A percentile compares a stretch with the other conserved stretches of the same genome.
Conservation (phyloP, 164 flowering plant genomes). For the Vitis rupestris region DNA sequence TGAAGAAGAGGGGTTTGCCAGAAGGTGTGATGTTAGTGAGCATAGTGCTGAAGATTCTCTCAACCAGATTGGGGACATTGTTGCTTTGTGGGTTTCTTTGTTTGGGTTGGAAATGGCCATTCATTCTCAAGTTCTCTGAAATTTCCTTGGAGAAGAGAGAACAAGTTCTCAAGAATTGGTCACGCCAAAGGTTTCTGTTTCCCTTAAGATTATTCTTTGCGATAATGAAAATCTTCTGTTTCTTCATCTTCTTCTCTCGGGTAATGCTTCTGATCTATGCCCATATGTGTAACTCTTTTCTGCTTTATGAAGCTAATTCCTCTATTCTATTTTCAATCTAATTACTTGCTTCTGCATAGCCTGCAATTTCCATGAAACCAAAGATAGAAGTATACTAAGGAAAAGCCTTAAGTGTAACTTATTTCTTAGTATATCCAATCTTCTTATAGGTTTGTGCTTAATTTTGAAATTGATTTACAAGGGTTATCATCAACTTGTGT, state of each 20-base stretch:
- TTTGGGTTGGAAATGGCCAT: conserved; percentile 54
- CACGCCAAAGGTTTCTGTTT: conserved; percentile 23
- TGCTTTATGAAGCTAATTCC: too few species aligned
- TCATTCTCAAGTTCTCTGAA: conserved; percentile 55
- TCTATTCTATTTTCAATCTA: too few species aligned
- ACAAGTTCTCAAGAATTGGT: conserved; percentile 58
- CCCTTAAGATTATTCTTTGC: conserved; percentile 48
- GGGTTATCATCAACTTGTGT: too few species aligned
- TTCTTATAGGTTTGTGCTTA: too few species aligned
- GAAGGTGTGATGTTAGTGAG: conserved; percentile 38
- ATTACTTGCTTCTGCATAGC: too few species aligned
- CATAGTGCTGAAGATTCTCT: conserved; percentile 41
- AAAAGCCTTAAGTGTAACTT: too few species aligned
- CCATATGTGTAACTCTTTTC: not conserved
- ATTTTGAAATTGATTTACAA: too few species aligned
- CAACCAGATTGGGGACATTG: conserved; percentile 66
- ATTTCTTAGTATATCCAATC: too few species aligned
- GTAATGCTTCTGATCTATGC: conserved; percentile 25
- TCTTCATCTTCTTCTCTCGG: conserved; percentile 47
- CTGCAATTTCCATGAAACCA: too few species aligned
- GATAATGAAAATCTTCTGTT: conserved; percentile 40
- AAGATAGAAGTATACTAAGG: too few species aligned
- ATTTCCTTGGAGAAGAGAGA: conserved; percentile 57
- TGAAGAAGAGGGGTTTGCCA: conserved; percentile 38
- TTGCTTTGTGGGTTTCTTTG: conserved; percentile 56